Percentiles rank a stretch among this genome's conserved stretches.
These are phyloP conservation scores for Ilyonectria sp. DNA, from an alignment of 2,329 filamentous ascomycete species.

Conservation along the genomic window DNA sequence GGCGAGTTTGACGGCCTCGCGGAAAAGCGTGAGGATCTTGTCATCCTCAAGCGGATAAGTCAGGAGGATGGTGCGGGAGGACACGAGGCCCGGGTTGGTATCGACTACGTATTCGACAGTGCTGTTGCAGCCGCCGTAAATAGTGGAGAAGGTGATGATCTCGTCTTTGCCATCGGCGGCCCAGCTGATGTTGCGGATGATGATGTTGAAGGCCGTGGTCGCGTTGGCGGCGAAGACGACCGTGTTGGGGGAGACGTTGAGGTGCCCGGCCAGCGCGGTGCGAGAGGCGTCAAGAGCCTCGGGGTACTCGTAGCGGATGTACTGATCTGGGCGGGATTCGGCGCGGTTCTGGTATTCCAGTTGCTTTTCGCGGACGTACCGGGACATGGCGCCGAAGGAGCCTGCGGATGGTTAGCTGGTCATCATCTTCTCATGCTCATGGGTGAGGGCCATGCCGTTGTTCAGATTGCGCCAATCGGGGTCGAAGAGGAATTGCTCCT, in stretches of 20 bases:
- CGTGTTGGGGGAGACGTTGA: constrained; percentile 76
- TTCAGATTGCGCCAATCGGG: constrained; percentile 79
- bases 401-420: constrained; percentile 58
- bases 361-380: constrained; percentile 68
- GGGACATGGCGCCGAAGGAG: constrained; percentile 84
- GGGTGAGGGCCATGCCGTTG: constrained; percentile 69
- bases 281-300: constrained; percentile 76
- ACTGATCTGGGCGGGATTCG: constrained; percentile 80
- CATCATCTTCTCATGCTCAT: too few species aligned
- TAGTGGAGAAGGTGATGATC: constrained; percentile 82
- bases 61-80: constrained; percentile 53
- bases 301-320: constrained; percentile 78
- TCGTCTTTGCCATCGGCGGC: constrained; percentile 75
- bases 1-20: constrained; percentile 66
- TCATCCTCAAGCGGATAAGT: constrained; percentile 75
- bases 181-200: constrained; percentile 81
- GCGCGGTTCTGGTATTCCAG: constrained; percentile 74
- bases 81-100: constrained; percentile 12
- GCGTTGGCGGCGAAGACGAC: constrained; percentile 86
- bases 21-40: constrained; percentile 74
- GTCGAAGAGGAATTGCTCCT: constrained; percentile 77
- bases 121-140: constrained; percentile 83
- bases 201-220: constrained; percentile 81
- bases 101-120: constrained; percentile 79
- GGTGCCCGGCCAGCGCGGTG: constrained; percentile 73